A percentile compares a stretch with the other conserved stretches of the same genome.
These are phyloP conservation scores for Chalciporus sp. DNA, from an alignment of 1,284 basidiomycete genomes.

Conservation along the genomic window DNA sequence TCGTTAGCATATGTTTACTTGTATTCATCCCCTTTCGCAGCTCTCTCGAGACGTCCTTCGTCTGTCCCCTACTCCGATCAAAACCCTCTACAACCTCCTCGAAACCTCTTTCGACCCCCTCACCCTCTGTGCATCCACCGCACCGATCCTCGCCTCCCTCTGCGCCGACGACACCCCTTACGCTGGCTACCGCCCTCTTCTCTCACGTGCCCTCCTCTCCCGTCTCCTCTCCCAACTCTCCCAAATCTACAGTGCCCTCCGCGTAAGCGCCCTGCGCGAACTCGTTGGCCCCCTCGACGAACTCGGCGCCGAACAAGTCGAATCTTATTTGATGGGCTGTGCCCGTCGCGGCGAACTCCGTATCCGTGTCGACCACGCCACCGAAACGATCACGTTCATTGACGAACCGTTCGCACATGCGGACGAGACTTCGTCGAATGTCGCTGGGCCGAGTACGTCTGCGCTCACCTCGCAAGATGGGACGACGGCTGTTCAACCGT, in stretches of 20 bases:
- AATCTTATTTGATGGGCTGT: conserved; percentile 93
- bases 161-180: conserved; percentile 48
- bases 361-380: conserved; percentile 90
- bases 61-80: conserved; percentile 76
- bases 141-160: conserved; percentile 79
- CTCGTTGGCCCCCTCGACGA: conserved; percentile 76
- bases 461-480: conserved; percentile 11
- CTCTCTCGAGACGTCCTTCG: conserved; percentile 86
- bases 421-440: conserved; percentile 40
- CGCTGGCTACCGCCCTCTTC: conserved; percentile 84
- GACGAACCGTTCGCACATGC: conserved; percentile 68
- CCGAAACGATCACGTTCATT: conserved; percentile 84
- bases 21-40: conserved; percentile 35
- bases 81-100: conserved; percentile 87
- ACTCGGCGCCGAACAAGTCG: conserved; percentile 78
- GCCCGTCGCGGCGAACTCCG: conserved; percentile 88
- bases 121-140: conserved; percentile 81
- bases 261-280: conserved; percentile 73
- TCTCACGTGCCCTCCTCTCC: conserved; percentile 91
- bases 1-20: neutral
- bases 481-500: conserved; percentile 59
- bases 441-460: conserved; percentile 16
- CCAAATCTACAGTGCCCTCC: conserved; percentile 92
- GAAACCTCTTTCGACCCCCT: conserved; percentile 96
- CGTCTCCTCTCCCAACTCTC: conserved; percentile 94